Evolutionary conservation across 2,329 filamentous ascomycete genomes (phyloP).

Genomic region (Botrytis galanthina): DNA sequence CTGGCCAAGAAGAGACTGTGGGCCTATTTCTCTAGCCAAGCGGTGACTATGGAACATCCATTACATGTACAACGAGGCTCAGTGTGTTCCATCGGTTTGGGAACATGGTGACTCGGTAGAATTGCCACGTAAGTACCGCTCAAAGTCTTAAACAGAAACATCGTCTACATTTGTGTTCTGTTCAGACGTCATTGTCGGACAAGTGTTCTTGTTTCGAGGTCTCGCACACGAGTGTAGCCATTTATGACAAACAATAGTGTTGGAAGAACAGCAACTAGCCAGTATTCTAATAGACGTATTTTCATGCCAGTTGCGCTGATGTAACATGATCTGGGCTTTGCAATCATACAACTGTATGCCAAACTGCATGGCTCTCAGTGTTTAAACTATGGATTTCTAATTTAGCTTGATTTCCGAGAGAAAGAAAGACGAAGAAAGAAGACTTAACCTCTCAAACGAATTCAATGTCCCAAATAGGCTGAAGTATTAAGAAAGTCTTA

Average conservation of each 20-base stretch:
- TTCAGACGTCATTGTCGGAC: neutral
- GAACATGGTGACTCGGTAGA: neutral
- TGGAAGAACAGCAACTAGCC: neutral
- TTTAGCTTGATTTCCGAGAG: neutral
- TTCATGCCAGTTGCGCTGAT: neutral
- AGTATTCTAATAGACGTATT: neutral
- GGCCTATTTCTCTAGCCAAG: neutral
- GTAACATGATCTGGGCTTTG: neutral
- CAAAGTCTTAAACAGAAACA: neutral
- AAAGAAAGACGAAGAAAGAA: neutral
- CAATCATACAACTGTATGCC: neutral
- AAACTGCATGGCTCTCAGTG: neutral
- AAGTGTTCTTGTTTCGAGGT: neutral
- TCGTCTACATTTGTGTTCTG: neutral
- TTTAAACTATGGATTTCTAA: neutral
- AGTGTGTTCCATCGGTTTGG: slow-evolving; percentile 9
- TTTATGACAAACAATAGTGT: neutral
- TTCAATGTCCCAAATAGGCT: neutral
- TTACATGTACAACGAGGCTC: slow-evolving; percentile 3
- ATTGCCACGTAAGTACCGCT: neutral
- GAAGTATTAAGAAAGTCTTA: too few relatives aligned
- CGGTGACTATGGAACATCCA: neutral
- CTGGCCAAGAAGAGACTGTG: neutral
- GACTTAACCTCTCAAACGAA: neutral
- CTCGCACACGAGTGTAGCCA: neutral